Conservation (phyloP, 1,284 basidiomycete genomes). For the Wallemia hederae region DNA sequence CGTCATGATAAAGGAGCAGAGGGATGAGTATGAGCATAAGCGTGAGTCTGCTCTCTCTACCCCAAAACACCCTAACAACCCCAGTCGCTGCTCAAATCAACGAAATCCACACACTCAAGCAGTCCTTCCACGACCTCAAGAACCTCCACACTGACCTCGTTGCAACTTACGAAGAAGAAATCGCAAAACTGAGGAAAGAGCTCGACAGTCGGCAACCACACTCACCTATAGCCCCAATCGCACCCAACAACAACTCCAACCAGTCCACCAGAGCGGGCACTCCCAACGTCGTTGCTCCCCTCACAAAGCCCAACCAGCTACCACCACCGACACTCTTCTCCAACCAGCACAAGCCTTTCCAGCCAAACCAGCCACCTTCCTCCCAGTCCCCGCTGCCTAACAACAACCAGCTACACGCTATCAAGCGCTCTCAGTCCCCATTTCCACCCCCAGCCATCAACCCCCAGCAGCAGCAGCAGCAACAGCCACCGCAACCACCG, state of each 20-base stretch:
- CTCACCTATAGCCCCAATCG: constrained; percentile 3
- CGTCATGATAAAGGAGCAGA: constrained; percentile 34
- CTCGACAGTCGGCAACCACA: constrained; percentile 6
- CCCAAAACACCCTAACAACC: neutral
- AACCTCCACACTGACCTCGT: constrained; percentile 28
- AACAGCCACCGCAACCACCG: constrained; percentile 13
- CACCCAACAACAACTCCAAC: constrained; percentile 7
- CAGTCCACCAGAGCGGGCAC: neutral
- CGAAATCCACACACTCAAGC: constrained; percentile 39
- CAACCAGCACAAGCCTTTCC: constrained; percentile 9
- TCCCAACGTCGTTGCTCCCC: neutral
- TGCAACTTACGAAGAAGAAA: neutral
- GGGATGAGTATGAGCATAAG: constrained; percentile 71
- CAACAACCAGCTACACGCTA: neutral
- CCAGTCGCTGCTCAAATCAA: constrained; percentile 39
- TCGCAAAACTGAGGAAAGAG: constrained; percentile 9
- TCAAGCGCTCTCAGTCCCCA: constrained; percentile 9
- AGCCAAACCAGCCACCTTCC: too few relatives aligned
- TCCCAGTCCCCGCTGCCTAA: neutral
- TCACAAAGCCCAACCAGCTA: too few relatives aligned
- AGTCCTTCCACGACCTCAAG: constrained; percentile 48
- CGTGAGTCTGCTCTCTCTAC: constrained; percentile 21
- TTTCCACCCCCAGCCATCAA: constrained; percentile 17
- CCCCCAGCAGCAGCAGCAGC: constrained; percentile 18
- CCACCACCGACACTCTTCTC: constrained; percentile 8